Evolutionary conservation across 2,329 filamentous ascomycete species (phyloP).

Genomic region (Claviceps sp.): DNA sequence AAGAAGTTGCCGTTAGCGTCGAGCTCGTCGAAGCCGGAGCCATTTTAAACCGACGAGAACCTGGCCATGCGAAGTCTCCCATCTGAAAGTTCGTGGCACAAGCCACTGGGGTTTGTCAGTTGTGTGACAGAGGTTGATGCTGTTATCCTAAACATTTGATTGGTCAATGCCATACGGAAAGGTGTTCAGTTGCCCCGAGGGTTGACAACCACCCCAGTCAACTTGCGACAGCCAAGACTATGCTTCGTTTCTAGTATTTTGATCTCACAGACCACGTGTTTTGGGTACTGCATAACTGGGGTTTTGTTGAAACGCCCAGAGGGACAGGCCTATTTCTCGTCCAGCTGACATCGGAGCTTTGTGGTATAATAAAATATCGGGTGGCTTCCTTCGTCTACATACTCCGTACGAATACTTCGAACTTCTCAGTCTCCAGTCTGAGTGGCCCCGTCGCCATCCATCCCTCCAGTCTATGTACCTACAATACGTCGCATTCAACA

Average conservation of each 20-base stretch:
- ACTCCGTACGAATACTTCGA: not conserved
- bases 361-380: not conserved
- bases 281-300: not conserved
- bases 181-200: not conserved
- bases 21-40: not conserved
- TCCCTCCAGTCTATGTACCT: too few relatives aligned
- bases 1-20: not conserved
- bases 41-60: not conserved
- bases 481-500: too few relatives aligned
- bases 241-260: not conserved
- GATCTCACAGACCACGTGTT: not conserved
- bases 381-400: not conserved
- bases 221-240: constrained; percentile 3
- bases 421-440: too few relatives aligned
- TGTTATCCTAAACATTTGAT: constrained; percentile 4
- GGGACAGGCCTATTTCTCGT: not conserved
- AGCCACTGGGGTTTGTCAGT: constrained; percentile 1
- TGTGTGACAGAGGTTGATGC: not conserved
- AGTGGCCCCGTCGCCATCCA: too few relatives aligned
- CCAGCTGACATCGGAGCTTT: constrained; percentile 1
- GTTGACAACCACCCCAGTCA: not conserved
- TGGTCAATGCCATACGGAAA: constrained; percentile 1
- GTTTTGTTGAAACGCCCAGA: not conserved
- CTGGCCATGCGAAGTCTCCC: too few relatives aligned
- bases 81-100: constrained; percentile 2